phyloP scores from a whole-genome alignment of 75 land plant genomes.

The Cupressus sempervirens region DNA sequence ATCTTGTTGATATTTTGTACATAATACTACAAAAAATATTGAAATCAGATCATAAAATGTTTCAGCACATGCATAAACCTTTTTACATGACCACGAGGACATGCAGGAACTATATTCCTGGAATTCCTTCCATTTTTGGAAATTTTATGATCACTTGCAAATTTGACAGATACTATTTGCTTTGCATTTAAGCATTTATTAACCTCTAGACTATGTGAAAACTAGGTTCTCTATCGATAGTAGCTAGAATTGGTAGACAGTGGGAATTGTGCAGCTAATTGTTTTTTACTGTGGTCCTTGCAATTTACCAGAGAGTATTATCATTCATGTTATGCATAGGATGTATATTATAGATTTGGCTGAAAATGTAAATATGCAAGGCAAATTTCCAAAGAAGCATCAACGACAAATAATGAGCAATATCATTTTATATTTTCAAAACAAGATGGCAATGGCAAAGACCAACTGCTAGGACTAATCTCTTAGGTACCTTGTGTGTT shows the following conservation, averaged over 20 bases:
- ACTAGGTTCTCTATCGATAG: neutral
- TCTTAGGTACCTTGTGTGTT: neutral
- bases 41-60: neutral
- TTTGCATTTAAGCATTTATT: neutral
- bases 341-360: neutral
- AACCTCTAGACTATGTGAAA: neutral
- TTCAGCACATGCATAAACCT: neutral
- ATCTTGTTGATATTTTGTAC: neutral
- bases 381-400: neutral
- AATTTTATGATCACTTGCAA: neutral
- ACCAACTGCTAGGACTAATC: neutral
- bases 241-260: neutral
- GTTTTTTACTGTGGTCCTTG: neutral
- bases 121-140: neutral
- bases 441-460: neutral
- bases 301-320: neutral
- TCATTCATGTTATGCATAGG: neutral
- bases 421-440: neutral
- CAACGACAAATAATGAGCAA: neutral
- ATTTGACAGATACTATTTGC: neutral
- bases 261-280: neutral
- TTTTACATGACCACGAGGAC: neutral
- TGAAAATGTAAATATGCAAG: neutral
- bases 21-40: neutral
- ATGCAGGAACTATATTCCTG: neutral